phyloP scores from a whole-genome alignment of 2,329 filamentous ascomycete species.

The Trichoderma guizhouense region DNA sequence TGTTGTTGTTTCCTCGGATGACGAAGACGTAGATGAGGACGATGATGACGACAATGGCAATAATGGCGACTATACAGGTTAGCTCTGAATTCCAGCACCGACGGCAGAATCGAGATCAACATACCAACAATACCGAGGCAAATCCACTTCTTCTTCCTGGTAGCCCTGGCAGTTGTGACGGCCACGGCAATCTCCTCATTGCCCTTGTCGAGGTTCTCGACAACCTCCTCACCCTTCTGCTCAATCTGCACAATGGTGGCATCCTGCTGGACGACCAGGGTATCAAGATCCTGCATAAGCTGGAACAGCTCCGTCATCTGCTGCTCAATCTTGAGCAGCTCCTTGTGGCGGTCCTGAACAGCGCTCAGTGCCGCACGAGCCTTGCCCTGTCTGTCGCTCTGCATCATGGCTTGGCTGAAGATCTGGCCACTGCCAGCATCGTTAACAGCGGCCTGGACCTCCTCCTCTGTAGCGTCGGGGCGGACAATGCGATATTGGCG shows the following conservation, averaged over 20 bases:
- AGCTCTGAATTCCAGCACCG: conserved; percentile 20
- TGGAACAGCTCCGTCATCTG: conserved; percentile 85
- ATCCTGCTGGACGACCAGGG: conserved; percentile 82
- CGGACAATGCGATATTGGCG: conserved; percentile 88
- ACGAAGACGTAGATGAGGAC: conserved; percentile 49
- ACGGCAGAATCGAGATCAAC: conserved; percentile 24
- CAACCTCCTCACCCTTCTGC: conserved; percentile 79
- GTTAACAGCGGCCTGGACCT: conserved; percentile 75
- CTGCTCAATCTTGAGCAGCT: conserved; percentile 86
- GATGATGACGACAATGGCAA: conserved; percentile 50
- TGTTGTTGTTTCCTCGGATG: conserved; percentile 32
- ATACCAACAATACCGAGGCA: conserved; percentile 72
- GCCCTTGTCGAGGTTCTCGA: conserved; percentile 78
- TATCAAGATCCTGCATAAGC: conserved; percentile 86
- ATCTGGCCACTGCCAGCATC: conserved; percentile 70
- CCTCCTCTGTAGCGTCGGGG: conserved; percentile 73
- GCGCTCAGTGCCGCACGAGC: conserved; percentile 75
- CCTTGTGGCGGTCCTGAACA: conserved; percentile 78
- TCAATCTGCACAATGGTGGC: conserved; percentile 77
- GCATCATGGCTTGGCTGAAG: conserved; percentile 83
- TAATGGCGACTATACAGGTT: conserved; percentile 46
- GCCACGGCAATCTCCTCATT: conserved; percentile 81
- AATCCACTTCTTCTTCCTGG: conserved; percentile 94
- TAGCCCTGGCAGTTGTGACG: conserved; percentile 74
- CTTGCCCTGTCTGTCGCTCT: conserved; percentile 76